Conservation (phyloP, 495 filamentous ascomycete species). For the Antarctomyces pellizariae region DNA sequence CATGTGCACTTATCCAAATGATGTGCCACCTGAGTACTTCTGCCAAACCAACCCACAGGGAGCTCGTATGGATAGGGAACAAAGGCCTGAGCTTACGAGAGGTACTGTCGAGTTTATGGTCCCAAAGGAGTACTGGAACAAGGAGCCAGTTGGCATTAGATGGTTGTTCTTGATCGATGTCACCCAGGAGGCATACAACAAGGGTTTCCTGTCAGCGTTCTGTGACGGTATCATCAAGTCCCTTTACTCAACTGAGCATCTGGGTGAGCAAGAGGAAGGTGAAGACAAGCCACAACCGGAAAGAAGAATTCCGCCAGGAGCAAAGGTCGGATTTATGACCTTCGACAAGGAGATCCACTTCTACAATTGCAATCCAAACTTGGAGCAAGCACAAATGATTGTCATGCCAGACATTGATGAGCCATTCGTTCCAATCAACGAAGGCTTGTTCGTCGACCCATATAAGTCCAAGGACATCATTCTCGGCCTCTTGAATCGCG, state of each 20-base stretch:
- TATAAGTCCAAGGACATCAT: constrained; percentile 81
- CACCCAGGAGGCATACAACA: constrained; percentile 67
- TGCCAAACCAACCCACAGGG: constrained; percentile 74
- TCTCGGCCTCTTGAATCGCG: constrained; percentile 50
- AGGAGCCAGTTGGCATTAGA: constrained; percentile 68
- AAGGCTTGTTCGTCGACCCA: constrained; percentile 88
- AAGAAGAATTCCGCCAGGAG: constrained; percentile 43
- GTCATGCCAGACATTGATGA: constrained; percentile 97
- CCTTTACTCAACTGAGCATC: too few species aligned
- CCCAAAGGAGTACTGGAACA: constrained; percentile 96
- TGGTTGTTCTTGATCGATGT: constrained; percentile 89
- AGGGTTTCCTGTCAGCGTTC: constrained; percentile 73
- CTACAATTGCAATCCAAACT: constrained; percentile 71
- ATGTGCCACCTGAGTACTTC: constrained; percentile 82
- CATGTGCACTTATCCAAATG: constrained; percentile 93
- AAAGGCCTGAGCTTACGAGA: constrained; percentile 69
- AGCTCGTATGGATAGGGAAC: constrained; percentile 64
- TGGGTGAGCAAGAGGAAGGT: too few species aligned
- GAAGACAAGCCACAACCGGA: constrained; percentile 19
- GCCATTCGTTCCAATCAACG: constrained; percentile 79
- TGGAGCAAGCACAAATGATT: constrained; percentile 91
- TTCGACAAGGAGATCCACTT: constrained; percentile 94
- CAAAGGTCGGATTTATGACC: constrained; percentile 85
- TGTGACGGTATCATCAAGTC: constrained; percentile 73
- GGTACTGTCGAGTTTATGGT: constrained; percentile 93